Percentiles rank a stretch among this genome's conserved stretches.
These are phyloP conservation scores for Penicillium maclennaniae DNA, from an alignment of 495 filamentous ascomycete species.

Conservation along the genomic window DNA sequence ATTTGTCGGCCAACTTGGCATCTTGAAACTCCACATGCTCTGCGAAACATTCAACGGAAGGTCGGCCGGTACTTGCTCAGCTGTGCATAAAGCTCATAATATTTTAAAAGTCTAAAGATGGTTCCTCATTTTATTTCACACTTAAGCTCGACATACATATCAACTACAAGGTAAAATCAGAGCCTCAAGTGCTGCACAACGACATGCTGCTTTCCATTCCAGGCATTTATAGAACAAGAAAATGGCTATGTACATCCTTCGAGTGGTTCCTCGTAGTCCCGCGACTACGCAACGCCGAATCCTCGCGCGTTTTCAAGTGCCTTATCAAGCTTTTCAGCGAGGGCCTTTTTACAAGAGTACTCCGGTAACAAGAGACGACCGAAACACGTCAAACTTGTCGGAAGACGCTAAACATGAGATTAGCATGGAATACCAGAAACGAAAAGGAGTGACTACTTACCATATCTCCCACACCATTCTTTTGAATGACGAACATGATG, in stretches of 20 bases:
- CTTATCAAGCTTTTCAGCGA: slow-evolving; percentile 70
- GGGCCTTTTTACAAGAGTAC: slow-evolving; percentile 63
- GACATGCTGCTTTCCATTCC: slow-evolving; percentile 1
- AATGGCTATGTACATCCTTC: slow-evolving; percentile 20
- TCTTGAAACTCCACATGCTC: background rate
- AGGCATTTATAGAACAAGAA: slow-evolving; percentile 2
- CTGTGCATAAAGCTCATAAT: no score
- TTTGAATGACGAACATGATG: slow-evolving; percentile 78
- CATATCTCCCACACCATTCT: slow-evolving; percentile 64
- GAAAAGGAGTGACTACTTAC: slow-evolving; percentile 25
- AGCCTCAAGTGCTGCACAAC: background rate
- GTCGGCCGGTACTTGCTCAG: background rate
- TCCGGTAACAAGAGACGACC: slow-evolving; percentile 80
- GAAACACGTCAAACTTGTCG: slow-evolving; percentile 86
- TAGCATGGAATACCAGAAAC: slow-evolving; percentile 1
- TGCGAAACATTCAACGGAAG: background rate
- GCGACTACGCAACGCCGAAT: slow-evolving; percentile 67
- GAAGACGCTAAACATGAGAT: slow-evolving; percentile 51
- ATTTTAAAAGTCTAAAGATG: no score
- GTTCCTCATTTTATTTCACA: no score
- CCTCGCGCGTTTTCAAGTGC: slow-evolving; percentile 88
- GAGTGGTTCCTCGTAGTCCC: background rate
- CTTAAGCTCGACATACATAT: background rate
- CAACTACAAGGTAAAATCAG: background rate
- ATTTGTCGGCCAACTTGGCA: slow-evolving; percentile 2